A percentile compares a stretch with the other conserved stretches of the same genome.
Evolutionary conservation across 345 rosid genomes (phyloP).

Genomic region (Fremontodendron californicum): DNA sequence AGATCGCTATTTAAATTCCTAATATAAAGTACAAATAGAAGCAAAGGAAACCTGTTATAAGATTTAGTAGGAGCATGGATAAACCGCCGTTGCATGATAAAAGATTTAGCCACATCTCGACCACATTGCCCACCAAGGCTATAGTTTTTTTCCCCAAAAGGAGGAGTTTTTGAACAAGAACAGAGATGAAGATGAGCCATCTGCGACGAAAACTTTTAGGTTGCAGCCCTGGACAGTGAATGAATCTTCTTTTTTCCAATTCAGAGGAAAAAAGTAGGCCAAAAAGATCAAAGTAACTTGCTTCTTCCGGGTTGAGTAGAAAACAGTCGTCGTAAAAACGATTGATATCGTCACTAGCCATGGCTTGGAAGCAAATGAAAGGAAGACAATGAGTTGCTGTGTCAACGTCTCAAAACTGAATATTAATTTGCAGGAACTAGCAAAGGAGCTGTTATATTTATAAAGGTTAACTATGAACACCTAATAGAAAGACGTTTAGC

Average conservation of each 20-base stretch:
- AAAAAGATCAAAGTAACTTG: slow-evolving; percentile 32
- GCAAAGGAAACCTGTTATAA: slow-evolving; percentile 31
- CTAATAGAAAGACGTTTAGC: background rate
- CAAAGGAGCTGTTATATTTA: background rate
- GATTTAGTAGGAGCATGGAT: slow-evolving; percentile 25
- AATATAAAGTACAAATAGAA: background rate
- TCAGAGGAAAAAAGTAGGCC: slow-evolving; percentile 32
- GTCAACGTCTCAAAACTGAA: background rate
- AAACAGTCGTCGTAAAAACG: slow-evolving; percentile 23
- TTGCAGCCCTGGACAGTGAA: slow-evolving; percentile 22
- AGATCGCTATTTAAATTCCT: no score
- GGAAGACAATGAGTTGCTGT: background rate
- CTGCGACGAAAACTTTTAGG: slow-evolving; percentile 29
- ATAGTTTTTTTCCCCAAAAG: slow-evolving; percentile 23
- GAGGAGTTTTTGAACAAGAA: slow-evolving; percentile 39
- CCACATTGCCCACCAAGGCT: slow-evolving; percentile 15
- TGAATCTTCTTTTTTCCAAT: slow-evolving; percentile 19
- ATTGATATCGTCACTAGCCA: background rate
- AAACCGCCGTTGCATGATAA: slow-evolving; percentile 41
- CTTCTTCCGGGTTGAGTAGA: slow-evolving; percentile 37
- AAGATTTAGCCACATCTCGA: slow-evolving; percentile 42
- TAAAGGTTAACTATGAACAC: background rate
- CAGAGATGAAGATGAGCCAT: slow-evolving; percentile 52
- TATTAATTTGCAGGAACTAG: background rate
- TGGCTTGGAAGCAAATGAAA: background rate